Evolutionary conservation across 805 yeast species (phyloP), one percentile per base, ranked within the genome.

Genomic region (Wickerhamiella lipophila): DNA sequence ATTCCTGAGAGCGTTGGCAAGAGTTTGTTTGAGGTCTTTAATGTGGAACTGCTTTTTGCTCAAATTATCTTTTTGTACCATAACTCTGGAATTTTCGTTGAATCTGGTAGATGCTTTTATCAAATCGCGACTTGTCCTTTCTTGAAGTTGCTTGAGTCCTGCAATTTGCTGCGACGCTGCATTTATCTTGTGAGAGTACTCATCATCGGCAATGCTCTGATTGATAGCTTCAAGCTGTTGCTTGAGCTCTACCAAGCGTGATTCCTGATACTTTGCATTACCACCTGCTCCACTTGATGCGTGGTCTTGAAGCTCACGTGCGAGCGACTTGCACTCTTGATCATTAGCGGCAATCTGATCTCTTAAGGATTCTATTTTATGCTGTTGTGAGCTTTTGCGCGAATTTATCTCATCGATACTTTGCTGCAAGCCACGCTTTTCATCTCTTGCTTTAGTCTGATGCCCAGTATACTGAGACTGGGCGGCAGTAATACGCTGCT

Each of bases 11-110:
- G 23, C 12, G 6, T 26, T 9, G 8, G 21, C 22, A 6, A 40
- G 43, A 4, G 30, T n/a, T 15, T 21, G 19, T n/a, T 34, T 25
- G 9, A 42, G 11, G 2, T 34, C 34, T 9, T 21, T 11, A 8
- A 47, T 32, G 12, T 22, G 34, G 15, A 19, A 19, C 2, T 13
- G 30, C 22, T 46, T 42, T 13, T 45, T 48, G 16, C 16, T 13
- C 11, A 44, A 15, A 13, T 49, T 46, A 9, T 55, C 59, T 3
- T 46, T 42, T n/a, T 52, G 50, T 18, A 47, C 53, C 11, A 38
- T 25, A 4, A 53, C 43, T 12, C 51, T 22, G 3, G 55, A 48
- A 23, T 48, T 51, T 3, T 52, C 50, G 6, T 46, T 39, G 15
- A 52, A 45, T 8, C 46, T 46, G 5, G 46, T 47, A 12, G 56